These are phyloP conservation scores for Trichoderma koningiopsis DNA, from an alignment of 2,329 filamentous ascomycete genomes.

Conservation along the genomic window DNA sequence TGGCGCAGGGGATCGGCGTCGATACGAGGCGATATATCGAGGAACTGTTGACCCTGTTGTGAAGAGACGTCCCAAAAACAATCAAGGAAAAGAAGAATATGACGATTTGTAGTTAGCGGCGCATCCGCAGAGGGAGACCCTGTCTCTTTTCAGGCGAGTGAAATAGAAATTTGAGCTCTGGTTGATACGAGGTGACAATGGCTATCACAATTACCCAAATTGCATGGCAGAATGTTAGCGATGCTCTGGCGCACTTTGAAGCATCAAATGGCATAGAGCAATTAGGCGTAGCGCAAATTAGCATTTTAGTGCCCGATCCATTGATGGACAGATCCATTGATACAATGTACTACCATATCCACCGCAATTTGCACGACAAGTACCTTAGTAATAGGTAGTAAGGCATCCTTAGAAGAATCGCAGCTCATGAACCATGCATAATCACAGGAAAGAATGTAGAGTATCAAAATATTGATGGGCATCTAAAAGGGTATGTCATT, in stretches of 20 bases:
- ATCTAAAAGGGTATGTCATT: conserved; percentile 23
- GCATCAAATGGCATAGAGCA: not conserved
- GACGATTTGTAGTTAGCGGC: not conserved
- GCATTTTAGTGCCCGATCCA: not conserved
- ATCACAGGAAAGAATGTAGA: not conserved
- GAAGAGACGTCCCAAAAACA: not conserved
- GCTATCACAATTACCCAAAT: conserved; percentile 1
- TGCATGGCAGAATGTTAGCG: not conserved
- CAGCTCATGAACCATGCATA: not conserved
- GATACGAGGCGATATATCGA: conserved; percentile 78
- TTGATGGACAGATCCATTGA: not conserved
- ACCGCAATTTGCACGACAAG: too few relatives aligned
- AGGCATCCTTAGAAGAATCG: not conserved
- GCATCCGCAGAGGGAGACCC: not conserved
- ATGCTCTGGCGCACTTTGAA: not conserved
- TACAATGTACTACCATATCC: too few relatives aligned
- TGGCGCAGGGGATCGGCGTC: conserved; percentile 74
- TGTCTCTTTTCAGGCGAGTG: not conserved
- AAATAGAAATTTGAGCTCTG: not conserved
- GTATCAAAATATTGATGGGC: not conserved
- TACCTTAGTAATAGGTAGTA: not conserved
- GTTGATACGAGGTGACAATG: not conserved
- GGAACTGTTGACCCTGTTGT: conserved; percentile 63
- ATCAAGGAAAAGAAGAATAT: not conserved
- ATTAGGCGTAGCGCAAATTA: not conserved